A percentile compares a stretch with the other conserved stretches of the same genome.
Evolutionary conservation across 306 rosid species (phyloP).

Genomic region (Cucurbita moschata): DNA sequence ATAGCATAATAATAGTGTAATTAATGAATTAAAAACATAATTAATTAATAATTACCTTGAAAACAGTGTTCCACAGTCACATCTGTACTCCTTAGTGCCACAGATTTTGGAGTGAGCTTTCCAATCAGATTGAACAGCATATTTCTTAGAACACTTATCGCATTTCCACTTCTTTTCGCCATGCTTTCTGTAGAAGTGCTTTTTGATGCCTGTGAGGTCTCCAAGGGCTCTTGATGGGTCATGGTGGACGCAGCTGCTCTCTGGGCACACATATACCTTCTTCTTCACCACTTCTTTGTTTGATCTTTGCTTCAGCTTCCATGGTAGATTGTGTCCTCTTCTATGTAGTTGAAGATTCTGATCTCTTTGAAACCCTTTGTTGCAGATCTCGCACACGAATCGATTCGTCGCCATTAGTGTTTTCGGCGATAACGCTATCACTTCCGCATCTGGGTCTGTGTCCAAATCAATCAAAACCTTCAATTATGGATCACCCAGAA

Average conservation of each 20-base stretch:
- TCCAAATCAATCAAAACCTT: background rate
- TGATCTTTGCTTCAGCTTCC: conserved; percentile 14
- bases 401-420: conserved; percentile 13
- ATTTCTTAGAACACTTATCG: conserved; percentile 15
- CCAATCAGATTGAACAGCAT: conserved; percentile 21
- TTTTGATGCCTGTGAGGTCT: conserved; percentile 13
- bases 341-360: conserved; percentile 13
- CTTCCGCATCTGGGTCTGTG: conserved; percentile 17
- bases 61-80: conserved; percentile 18
- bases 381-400: conserved; percentile 14
- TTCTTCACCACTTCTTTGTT: conserved; percentile 16
- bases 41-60: background rate
- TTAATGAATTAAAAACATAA: background rate
- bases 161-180: conserved; percentile 22
- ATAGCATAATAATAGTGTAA: background rate
- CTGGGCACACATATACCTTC: conserved; percentile 15
- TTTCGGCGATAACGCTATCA: conserved; percentile 15
- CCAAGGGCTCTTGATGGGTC: conserved; percentile 15
- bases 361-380: conserved; percentile 17
- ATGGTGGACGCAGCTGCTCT: conserved; percentile 11
- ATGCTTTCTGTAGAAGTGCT: conserved; percentile 15
- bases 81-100: conserved; percentile 15
- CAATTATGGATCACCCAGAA: no score
- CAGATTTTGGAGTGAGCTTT: conserved; percentile 17
- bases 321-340: conserved; percentile 18